Conservation (phyloP, 2,329 filamentous ascomycete genomes). For the Shiraia sp. region DNA sequence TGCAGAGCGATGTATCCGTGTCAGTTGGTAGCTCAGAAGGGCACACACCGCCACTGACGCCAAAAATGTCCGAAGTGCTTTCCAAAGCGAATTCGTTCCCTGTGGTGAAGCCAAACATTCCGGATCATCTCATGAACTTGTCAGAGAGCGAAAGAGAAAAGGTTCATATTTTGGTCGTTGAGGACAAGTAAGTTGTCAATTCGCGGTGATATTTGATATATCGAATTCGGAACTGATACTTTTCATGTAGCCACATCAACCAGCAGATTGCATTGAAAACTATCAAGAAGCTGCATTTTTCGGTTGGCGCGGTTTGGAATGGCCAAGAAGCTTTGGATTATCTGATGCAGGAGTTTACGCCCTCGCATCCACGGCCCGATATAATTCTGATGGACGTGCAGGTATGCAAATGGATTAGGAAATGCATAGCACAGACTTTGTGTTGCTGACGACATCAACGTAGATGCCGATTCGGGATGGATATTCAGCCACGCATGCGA, state of each 20-base stretch:
- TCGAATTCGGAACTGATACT: conserved; percentile 5
- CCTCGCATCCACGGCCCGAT: conserved; percentile 62
- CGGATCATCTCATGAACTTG: conserved; percentile 50
- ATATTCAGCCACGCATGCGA: conserved; percentile 74
- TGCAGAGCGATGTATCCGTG: conserved; percentile 61
- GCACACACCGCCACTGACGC: conserved; percentile 49
- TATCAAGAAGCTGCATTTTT: conserved; percentile 73
- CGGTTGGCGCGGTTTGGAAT: conserved; percentile 73
- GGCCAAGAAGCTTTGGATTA: conserved; percentile 79
- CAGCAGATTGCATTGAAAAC: conserved; percentile 77
- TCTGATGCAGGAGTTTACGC: conserved; percentile 57
- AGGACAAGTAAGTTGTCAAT: conserved; percentile 70
- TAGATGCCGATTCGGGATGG: conserved; percentile 69
- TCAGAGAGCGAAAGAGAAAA: conserved; percentile 62
- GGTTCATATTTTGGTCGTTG: conserved; percentile 74
- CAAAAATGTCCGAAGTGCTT: conserved; percentile 25
- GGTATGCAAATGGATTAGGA: conserved; percentile 55
- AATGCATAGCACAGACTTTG: not conserved
- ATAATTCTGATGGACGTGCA: conserved; percentile 81
- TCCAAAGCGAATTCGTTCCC: conserved; percentile 29
- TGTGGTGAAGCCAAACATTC: conserved; percentile 25
- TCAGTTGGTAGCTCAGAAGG: conserved; percentile 71
- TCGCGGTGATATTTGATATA: not conserved
- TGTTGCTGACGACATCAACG: conserved; percentile 27
- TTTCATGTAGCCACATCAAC: conserved; percentile 57